Percentiles rank a stretch among this genome's conserved stretches.
These are phyloP conservation scores for Zasmidium cellare DNA, from an alignment of 2,329 filamentous ascomycete genomes.

Conservation along the genomic window DNA sequence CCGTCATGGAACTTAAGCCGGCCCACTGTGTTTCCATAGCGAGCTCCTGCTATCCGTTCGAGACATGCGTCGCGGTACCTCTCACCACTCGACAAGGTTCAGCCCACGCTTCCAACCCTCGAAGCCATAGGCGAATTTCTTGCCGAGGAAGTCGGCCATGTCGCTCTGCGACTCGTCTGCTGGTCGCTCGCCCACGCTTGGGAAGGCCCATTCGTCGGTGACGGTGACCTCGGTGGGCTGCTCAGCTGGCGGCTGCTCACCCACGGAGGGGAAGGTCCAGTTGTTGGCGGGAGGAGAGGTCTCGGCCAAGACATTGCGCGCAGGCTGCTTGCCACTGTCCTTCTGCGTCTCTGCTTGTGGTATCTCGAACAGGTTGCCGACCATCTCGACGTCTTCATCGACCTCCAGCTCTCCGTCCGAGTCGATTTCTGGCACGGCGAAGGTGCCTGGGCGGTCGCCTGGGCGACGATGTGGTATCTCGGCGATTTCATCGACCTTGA, in stretches of 20 bases:
- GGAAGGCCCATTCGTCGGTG: neutral
- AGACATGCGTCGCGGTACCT: neutral
- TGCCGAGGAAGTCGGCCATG: slow-evolving; percentile 2
- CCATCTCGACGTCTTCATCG: slow-evolving; percentile 23
- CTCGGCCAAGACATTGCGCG: neutral
- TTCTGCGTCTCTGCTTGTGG: slow-evolving; percentile 7
- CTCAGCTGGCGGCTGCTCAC: neutral
- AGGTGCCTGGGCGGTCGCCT: slow-evolving; percentile 31
- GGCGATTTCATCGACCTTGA: slow-evolving; percentile 32
- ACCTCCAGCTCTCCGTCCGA: slow-evolving; percentile 37
- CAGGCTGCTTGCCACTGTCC: neutral
- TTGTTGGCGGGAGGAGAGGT: neutral
- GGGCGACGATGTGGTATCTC: slow-evolving; percentile 33
- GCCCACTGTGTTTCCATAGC: too few relatives aligned
- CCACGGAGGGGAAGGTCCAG: slow-evolving; percentile 7
- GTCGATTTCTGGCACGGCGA: slow-evolving; percentile 32
- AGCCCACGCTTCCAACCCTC: slow-evolving; percentile 4
- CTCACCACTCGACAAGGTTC: neutral
- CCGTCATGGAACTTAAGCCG: too few relatives aligned
- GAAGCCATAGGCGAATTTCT: slow-evolving; percentile 15
- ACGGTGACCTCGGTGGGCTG: neutral
- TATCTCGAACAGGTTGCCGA: slow-evolving; percentile 27
- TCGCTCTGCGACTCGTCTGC: neutral
- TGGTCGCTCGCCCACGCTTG: neutral
- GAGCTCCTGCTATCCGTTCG: too few relatives aligned